Evolutionary conservation across 108 stramenopile species (phyloP).

Genomic region (Nitzschia sp.): DNA sequence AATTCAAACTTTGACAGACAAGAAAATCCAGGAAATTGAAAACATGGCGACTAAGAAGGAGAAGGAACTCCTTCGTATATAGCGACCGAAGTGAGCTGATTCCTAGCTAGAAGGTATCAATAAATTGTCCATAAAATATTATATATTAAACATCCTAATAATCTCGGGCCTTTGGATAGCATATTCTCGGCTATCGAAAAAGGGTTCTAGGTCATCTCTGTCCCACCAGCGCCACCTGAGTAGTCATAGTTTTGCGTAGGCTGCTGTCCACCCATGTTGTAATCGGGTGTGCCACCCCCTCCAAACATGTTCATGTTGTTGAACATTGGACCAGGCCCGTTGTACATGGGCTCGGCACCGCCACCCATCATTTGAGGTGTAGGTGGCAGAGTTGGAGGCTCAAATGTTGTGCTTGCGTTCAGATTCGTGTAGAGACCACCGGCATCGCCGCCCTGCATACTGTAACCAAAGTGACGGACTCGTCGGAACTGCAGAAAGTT

Average conservation of each 20-base stretch:
- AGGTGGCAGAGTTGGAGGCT: constrained; percentile 80
- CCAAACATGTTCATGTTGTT: too few relatives aligned
- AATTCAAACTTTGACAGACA: constrained; percentile 91
- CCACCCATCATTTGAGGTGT: constrained; percentile 53
- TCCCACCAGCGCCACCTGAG: too few relatives aligned
- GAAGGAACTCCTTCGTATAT: constrained; percentile 93
- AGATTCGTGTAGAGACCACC: constrained; percentile 58
- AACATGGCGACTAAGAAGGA: constrained; percentile 87
- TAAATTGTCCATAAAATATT: too few relatives aligned
- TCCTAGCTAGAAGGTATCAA: too few relatives aligned
- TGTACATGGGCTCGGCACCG: background rate
- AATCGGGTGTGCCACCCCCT: too few relatives aligned
- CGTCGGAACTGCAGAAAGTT: constrained; percentile 69
- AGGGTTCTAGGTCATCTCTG: too few relatives aligned
- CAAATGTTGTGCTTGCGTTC: constrained; percentile 70
- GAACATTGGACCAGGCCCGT: too few relatives aligned
- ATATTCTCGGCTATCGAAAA: too few relatives aligned
- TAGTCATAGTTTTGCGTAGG: too few relatives aligned
- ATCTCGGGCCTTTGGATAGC: too few relatives aligned
- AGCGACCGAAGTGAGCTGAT: constrained; percentile 5
- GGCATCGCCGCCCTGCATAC: constrained; percentile 25
- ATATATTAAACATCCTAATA: too few relatives aligned
- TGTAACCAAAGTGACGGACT: constrained; percentile 44
- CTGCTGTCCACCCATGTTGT: too few relatives aligned
- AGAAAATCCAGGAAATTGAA: constrained; percentile 84